Conservation (phyloP, 441 rosid genomes). For the Biscutella laevigata region DNA sequence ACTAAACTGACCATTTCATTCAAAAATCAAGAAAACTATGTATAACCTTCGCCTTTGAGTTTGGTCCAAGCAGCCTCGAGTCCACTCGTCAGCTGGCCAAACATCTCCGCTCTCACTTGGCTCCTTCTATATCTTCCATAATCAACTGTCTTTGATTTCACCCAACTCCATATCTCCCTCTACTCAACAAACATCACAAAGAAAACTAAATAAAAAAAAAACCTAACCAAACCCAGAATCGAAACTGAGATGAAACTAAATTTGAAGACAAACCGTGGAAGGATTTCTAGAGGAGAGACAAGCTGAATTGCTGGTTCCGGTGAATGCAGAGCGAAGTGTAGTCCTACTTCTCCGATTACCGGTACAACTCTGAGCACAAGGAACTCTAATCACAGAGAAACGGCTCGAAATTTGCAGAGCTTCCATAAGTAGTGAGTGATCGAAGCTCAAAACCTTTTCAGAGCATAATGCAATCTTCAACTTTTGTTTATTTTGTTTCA, state of each 20-base stretch:
- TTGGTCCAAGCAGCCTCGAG: constrained; percentile 97
- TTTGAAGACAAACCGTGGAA: constrained; percentile 44
- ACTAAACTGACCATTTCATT: not conserved
- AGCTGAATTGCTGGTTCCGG: constrained; percentile 31
- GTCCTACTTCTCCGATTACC: not conserved
- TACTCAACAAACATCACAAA: constrained; percentile 14
- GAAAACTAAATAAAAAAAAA: not conserved
- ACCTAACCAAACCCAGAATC: not conserved
- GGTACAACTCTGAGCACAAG: constrained; percentile 2
- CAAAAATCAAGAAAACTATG: not conserved
- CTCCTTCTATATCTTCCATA: constrained; percentile 33
- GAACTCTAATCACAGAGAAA: constrained; percentile 15
- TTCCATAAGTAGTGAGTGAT: constrained; percentile 21
- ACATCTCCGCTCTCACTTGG: constrained; percentile 82
- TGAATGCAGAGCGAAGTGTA: constrained; percentile 29
- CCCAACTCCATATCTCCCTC: constrained; percentile 65
- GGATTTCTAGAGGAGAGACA: constrained; percentile 40
- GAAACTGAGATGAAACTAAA: not conserved
- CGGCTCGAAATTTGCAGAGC: constrained; percentile 22
- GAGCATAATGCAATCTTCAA: not conserved
- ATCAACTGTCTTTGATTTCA: constrained; percentile 41
- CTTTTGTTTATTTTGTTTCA: constrained; percentile 11
- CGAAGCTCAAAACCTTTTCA: constrained; percentile 2
- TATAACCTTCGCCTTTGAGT: constrained; percentile 89
- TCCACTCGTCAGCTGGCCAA: constrained; percentile 81